A percentile compares a stretch with the other conserved stretches of the same genome.
These are phyloP conservation scores for Wickerhamiella alocasiicola DNA, from an alignment of 805 yeast genomes.

Conservation along the genomic window DNA sequence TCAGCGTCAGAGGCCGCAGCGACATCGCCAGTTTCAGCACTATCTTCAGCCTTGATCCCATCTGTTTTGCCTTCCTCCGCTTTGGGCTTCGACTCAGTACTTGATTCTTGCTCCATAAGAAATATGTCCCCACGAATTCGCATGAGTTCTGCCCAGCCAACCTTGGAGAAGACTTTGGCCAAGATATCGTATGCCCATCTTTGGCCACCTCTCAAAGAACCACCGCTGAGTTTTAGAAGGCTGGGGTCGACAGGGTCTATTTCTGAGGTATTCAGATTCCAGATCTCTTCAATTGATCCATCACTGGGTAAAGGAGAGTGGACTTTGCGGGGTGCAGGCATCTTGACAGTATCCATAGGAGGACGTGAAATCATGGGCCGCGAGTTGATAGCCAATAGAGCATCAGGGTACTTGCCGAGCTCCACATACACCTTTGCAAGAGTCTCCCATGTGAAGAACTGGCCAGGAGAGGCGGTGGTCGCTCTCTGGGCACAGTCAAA, in stretches of 20 bases:
- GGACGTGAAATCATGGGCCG: slow-evolving; percentile 52
- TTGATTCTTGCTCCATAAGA: slow-evolving; percentile 60
- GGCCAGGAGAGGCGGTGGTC: slow-evolving; percentile 59
- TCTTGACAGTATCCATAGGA: slow-evolving; percentile 34
- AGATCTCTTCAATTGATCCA: slow-evolving; percentile 39
- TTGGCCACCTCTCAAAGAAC: slow-evolving; percentile 41
- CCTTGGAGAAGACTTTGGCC: slow-evolving; percentile 48
- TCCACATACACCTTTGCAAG: slow-evolving; percentile 50
- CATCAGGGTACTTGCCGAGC: slow-evolving; percentile 41
- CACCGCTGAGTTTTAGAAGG: slow-evolving; percentile 40
- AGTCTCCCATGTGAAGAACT: slow-evolving; percentile 59
- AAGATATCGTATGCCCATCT: slow-evolving; percentile 54
- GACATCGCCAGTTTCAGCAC: too few species aligned
- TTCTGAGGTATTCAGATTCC: slow-evolving; percentile 30
- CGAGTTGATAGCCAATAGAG: slow-evolving; percentile 57
- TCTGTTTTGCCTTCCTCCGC: slow-evolving; percentile 12
- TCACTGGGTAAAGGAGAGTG: slow-evolving; percentile 42
- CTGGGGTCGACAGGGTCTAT: slow-evolving; percentile 33
- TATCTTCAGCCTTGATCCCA: neutral
- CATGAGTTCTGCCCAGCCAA: slow-evolving; percentile 78
- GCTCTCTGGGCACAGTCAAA: slow-evolving; percentile 45
- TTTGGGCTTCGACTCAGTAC: slow-evolving; percentile 12
- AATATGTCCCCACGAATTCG: slow-evolving; percentile 56
- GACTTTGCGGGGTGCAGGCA: slow-evolving; percentile 34
- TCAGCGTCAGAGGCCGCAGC: neutral